A percentile compares a stretch with the other conserved stretches of the same genome.
phyloP scores from a whole-genome alignment of 805 yeast genomes.

The Lachancea quebecensis region DNA sequence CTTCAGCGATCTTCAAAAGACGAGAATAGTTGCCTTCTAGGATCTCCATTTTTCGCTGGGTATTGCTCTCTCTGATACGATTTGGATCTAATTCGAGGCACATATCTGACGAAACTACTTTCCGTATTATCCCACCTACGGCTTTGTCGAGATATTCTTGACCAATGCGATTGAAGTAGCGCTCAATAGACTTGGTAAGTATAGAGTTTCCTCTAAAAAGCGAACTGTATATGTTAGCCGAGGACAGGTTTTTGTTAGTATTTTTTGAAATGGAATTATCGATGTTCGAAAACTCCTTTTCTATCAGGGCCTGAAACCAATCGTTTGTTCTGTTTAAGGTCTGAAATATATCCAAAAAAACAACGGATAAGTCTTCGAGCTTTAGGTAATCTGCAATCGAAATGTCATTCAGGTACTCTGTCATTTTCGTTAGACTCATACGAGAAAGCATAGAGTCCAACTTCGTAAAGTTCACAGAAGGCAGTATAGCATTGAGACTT shows the following conservation, averaged over 20 bases:
- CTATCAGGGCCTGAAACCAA: conserved; percentile 68
- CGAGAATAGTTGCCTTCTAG: conserved; percentile 43
- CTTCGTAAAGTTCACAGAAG: conserved; percentile 51
- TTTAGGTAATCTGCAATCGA: conserved; percentile 32
- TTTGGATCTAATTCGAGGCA: conserved; percentile 82
- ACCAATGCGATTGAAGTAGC: conserved; percentile 69
- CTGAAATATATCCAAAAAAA: conserved; percentile 69
- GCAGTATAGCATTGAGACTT: conserved; percentile 50
- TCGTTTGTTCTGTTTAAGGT: conserved; percentile 57
- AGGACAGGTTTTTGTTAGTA: conserved; percentile 18
- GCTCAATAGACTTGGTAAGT: conserved; percentile 74
- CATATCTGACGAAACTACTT: conserved; percentile 43
- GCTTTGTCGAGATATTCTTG: conserved; percentile 68
- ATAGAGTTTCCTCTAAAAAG: conserved; percentile 82
- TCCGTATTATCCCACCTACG: conserved; percentile 60
- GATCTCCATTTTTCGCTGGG: conserved; percentile 33
- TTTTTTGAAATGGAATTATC: conserved; percentile 20
- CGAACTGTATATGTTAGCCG: conserved; percentile 42
- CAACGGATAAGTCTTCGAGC: conserved; percentile 49
- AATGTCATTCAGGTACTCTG: conserved; percentile 33
- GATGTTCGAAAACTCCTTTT: conserved; percentile 49
- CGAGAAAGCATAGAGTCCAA: conserved; percentile 55
- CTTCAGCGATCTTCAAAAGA: conserved; percentile 44
- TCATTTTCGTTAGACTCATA: conserved; percentile 46
- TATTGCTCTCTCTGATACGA: conserved; percentile 35